These are phyloP conservation scores for Ajuga chamaepitys DNA, from an alignment of 257 asterid species.

Conservation along the genomic window DNA sequence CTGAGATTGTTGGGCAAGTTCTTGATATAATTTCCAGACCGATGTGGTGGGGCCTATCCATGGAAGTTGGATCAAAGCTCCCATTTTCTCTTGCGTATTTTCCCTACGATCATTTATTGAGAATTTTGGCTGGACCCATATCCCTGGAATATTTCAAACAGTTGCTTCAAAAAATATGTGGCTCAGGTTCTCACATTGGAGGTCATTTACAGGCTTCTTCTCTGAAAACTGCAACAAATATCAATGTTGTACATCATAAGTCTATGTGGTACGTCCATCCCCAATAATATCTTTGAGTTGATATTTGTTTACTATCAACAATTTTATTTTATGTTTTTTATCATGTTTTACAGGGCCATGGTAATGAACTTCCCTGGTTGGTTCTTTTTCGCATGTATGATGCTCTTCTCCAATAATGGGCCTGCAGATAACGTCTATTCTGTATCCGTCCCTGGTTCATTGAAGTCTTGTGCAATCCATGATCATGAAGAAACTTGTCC, in stretches of 20 bases:
- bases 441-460: slow-evolving; percentile 7
- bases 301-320: slow-evolving; percentile 1
- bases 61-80: slow-evolving; percentile 54
- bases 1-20: slow-evolving; percentile 38
- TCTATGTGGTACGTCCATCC: slow-evolving; percentile 53
- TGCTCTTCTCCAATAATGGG: slow-evolving; percentile 38
- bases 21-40: slow-evolving; percentile 70
- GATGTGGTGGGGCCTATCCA: slow-evolving; percentile 71
- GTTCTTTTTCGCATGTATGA: slow-evolving; percentile 57
- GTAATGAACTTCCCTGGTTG: slow-evolving; percentile 67
- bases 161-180: slow-evolving; percentile 34
- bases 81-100: slow-evolving; percentile 71
- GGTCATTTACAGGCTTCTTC: slow-evolving; percentile 22
- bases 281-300: slow-evolving; percentile 13
- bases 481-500: slow-evolving; percentile 26
- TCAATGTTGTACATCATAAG: slow-evolving; percentile 40
- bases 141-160: slow-evolving; percentile 41
- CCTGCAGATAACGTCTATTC: slow-evolving; percentile 20
- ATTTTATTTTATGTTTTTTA: slow-evolving; percentile 9
- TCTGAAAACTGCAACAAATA: slow-evolving; percentile 27
- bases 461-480: slow-evolving; percentile 17
- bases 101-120: slow-evolving; percentile 35
- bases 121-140: slow-evolving; percentile 52
- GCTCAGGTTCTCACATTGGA: slow-evolving; percentile 25
- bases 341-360: slow-evolving; percentile 48